These are phyloP conservation scores for Globisporangium cystogenes DNA, from an alignment of 352 stramenopile genomes.

Conservation along the genomic window DNA sequence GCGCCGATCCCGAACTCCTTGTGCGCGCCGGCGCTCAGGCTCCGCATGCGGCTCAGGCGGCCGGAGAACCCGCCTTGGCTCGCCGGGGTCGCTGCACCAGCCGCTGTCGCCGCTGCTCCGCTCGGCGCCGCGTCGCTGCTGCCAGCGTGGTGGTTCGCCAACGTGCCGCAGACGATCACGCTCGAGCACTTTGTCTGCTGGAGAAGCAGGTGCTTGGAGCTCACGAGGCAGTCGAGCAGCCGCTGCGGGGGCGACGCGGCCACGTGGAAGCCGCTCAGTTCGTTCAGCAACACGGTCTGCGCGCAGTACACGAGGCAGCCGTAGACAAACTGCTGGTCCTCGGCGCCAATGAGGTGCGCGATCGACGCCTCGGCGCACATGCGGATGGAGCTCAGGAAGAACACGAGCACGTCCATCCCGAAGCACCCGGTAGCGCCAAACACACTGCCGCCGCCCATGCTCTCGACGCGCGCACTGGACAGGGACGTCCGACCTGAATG, in stretches of 20 bases:
- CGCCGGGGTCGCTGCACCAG: neutral
- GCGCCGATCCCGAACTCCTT: conserved; percentile 67
- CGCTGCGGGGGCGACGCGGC: conserved; percentile 11
- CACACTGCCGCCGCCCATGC: neutral
- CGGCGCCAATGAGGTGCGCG: conserved; percentile 30
- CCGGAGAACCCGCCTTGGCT: conserved; percentile 18
- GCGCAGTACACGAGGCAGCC: conserved; percentile 56
- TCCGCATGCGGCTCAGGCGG: conserved; percentile 45
- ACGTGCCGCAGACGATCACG: conserved; percentile 39
- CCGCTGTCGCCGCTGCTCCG: neutral
- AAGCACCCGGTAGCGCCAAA: conserved; percentile 30
- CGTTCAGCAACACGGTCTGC: conserved; percentile 49
- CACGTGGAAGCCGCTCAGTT: conserved; percentile 42
- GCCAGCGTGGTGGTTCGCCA: conserved; percentile 10
- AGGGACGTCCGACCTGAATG: neutral
- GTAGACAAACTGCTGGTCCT: conserved; percentile 74
- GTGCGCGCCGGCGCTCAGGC: conserved; percentile 30
- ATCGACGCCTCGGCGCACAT: conserved; percentile 30
- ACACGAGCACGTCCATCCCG: conserved; percentile 39
- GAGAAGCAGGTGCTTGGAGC: conserved; percentile 48
- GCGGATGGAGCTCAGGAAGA: conserved; percentile 41
- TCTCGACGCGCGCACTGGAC: conserved; percentile 7
- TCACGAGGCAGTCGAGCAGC: conserved; percentile 37
- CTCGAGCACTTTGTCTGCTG: conserved; percentile 63
- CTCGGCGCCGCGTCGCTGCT: neutral